These are phyloP conservation scores for Ophioceras dolichostomum DNA, from an alignment of 2,329 filamentous ascomycete species.

Conservation along the genomic window DNA sequence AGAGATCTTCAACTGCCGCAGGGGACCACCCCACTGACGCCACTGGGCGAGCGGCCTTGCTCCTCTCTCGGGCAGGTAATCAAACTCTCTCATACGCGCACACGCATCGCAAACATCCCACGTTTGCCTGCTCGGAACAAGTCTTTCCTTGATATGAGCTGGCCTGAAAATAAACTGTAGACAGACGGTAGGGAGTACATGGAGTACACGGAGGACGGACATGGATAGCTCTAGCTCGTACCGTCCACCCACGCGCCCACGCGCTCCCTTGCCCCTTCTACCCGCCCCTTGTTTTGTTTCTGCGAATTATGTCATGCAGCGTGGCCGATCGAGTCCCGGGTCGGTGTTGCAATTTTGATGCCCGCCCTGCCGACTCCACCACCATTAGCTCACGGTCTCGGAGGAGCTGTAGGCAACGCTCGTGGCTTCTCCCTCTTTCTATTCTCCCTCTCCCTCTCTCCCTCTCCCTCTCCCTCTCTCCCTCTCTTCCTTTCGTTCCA, in stretches of 20 bases:
- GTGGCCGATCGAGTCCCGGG: not conserved
- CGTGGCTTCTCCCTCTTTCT: not conserved
- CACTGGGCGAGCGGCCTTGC: not conserved
- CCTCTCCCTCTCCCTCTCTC: not conserved
- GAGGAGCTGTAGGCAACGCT: conserved; percentile 4
- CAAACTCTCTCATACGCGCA: not conserved
- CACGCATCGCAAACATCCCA: not conserved
- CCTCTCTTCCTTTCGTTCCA: not conserved
- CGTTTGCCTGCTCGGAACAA: conserved; percentile 1
- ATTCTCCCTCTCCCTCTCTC: not conserved
- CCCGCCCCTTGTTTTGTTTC: not conserved
- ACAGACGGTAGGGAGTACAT: no score
- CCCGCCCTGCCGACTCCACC: not conserved
- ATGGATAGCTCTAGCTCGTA: not conserved
- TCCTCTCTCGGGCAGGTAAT: not conserved
- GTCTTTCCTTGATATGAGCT: conserved; percentile 1
- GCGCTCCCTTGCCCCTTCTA: conserved; percentile 1
- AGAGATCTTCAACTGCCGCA: conserved; percentile 5
- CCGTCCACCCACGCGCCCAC: not conserved
- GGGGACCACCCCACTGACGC: conserved; percentile 2
- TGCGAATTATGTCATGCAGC: conserved; percentile 3
- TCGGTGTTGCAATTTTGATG: not conserved
- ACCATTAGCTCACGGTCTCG: not conserved
- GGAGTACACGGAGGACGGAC: no score
- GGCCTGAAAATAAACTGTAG: not conserved